phyloP scores from a whole-genome alignment of 1,139 yeast genomes.

The Chernovozyma sophiae-reginae region DNA sequence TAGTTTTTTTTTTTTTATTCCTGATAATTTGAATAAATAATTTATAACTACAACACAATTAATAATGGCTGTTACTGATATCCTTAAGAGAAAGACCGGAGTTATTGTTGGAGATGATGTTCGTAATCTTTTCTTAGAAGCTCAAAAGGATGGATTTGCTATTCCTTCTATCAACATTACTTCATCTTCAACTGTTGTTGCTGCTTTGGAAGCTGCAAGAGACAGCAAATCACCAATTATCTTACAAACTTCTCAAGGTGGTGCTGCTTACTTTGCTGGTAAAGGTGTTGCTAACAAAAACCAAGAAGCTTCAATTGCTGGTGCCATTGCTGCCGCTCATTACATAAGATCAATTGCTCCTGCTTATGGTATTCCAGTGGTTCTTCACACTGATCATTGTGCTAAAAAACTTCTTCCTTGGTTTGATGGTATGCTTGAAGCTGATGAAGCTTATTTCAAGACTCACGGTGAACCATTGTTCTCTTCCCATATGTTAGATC shows the following conservation, averaged over 20 bases:
- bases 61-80: conserved; percentile 48
- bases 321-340: conserved; percentile 97
- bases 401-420: conserved; percentile 97
- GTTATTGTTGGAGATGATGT: conserved; percentile 99
- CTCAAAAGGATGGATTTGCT: conserved; percentile 91
- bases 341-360: conserved; percentile 97
- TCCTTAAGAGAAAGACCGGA: conserved; percentile 88
- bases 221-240: conserved; percentile 94
- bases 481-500: conserved; percentile 98
- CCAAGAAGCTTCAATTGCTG: conserved; percentile 92
- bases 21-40: neutral
- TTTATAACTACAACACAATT: conserved; percentile 12
- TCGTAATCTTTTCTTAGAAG: conserved; percentile 85
- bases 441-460: conserved; percentile 90
- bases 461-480: conserved; percentile 89
- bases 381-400: conserved; percentile 98
- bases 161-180: conserved; percentile 98
- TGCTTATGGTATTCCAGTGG: conserved; percentile 92
- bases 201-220: conserved; percentile 98
- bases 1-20: neutral
- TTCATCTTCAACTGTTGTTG: conserved; percentile 93
- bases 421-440: conserved; percentile 97
- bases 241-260: conserved; percentile 97
- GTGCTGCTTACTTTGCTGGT: conserved; percentile 99
- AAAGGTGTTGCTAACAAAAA: conserved; percentile 94